These are phyloP conservation scores for Candida sanyaensis DNA, from an alignment of 1,139 yeast genomes.

Conservation along the genomic window DNA sequence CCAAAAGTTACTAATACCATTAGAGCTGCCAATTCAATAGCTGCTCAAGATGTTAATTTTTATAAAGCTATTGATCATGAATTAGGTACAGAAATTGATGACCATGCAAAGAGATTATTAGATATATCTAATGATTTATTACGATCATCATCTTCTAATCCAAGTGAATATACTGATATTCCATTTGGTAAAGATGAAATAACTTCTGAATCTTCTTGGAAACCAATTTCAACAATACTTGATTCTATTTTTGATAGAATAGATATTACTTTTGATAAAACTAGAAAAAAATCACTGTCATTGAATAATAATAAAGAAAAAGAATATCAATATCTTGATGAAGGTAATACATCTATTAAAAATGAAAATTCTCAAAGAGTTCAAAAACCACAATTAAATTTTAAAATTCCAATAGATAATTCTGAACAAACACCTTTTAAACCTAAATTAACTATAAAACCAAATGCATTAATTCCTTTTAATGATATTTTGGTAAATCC, in stretches of 20 bases:
- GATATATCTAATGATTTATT: conserved; percentile 56
- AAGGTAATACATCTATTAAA: conserved; percentile 14
- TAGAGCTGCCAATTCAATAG: conserved; percentile 70
- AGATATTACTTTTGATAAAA: conserved; percentile 59
- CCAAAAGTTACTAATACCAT: conserved; percentile 57
- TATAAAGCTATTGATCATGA: conserved; percentile 65
- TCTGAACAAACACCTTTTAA: conserved; percentile 69
- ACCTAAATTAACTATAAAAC: conserved; percentile 72
- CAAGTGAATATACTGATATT: conserved; percentile 21
- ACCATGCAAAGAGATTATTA: conserved; percentile 47
- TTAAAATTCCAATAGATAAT: conserved; percentile 65
- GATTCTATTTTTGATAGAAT: conserved; percentile 76
- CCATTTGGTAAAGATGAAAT: conserved; percentile 41
- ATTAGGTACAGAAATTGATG: conserved; percentile 44
- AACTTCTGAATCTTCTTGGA: conserved; percentile 52
- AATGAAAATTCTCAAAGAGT: conserved; percentile 38
- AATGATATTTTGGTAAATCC: conserved; percentile 46
- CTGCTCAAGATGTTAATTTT: conserved; percentile 80
- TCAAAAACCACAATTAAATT: conserved; percentile 72
- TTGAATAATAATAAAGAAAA: neutral
- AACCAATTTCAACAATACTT: conserved; percentile 57
- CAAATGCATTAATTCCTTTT: conserved; percentile 61
- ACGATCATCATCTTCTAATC: conserved; percentile 25
- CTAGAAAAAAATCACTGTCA: conserved; percentile 12
- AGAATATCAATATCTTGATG: conserved; percentile 14